phyloP scores from a whole-genome alignment of 345 rosid species.

The Draba incana region DNA sequence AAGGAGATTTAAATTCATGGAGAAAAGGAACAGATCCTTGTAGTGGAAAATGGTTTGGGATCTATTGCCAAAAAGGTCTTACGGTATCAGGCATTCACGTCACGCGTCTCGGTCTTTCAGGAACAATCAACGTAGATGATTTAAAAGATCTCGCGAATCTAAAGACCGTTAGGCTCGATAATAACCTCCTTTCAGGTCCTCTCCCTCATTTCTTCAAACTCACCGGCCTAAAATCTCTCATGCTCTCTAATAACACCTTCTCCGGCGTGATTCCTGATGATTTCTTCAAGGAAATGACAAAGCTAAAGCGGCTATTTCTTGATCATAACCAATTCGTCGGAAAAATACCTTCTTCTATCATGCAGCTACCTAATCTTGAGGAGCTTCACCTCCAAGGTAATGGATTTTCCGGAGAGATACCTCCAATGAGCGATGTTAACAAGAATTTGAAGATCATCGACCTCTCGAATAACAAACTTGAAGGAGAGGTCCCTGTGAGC shows the following conservation, averaged over 20 bases:
- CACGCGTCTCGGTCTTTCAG: conserved; percentile 54
- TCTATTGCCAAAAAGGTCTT: conserved; percentile 51
- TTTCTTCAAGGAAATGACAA: conserved; percentile 57
- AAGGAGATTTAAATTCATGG: conserved; percentile 62
- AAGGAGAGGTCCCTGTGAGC: conserved; percentile 59
- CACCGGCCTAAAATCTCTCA: conserved; percentile 50
- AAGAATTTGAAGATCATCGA: conserved; percentile 44
- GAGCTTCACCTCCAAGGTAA: conserved; percentile 75
- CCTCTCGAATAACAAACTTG: conserved; percentile 61
- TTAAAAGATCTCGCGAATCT: conserved; percentile 48
- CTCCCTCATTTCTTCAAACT: conserved; percentile 65
- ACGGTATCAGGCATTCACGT: conserved; percentile 65
- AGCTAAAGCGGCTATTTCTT: conserved; percentile 63
- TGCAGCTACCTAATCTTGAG: conserved; percentile 47
- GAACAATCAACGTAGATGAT: conserved; percentile 54
- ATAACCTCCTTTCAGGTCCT: conserved; percentile 63
- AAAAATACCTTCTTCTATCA: conserved; percentile 54
- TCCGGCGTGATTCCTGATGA: conserved; percentile 57
- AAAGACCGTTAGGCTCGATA: conserved; percentile 56
- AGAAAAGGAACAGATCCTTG: conserved; percentile 58
- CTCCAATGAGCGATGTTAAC: conserved; percentile 39
- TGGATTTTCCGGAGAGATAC: conserved; percentile 65
- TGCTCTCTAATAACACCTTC: conserved; percentile 59
- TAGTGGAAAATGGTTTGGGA: conserved; percentile 57
- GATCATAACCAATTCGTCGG: conserved; percentile 62